Percentiles rank a stretch among this genome's conserved stretches.
phyloP scores from a whole-genome alignment of 2,329 filamentous ascomycete genomes.

The Colletotrichum eremochloae region DNA sequence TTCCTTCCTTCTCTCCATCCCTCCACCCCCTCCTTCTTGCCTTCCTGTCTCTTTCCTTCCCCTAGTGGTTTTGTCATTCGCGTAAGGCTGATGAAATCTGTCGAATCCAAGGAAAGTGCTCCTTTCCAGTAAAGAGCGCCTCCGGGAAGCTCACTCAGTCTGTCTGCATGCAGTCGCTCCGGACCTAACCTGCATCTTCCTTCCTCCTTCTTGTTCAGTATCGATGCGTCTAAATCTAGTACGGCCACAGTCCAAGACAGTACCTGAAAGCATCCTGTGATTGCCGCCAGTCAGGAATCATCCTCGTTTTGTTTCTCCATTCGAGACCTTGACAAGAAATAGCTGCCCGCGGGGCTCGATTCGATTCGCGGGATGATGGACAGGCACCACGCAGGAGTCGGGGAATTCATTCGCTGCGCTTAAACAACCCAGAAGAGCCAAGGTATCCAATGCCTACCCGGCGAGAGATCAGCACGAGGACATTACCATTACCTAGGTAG shows the following conservation, averaged over 20 bases:
- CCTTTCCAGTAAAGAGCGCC: not conserved
- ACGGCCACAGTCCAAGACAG: slow-evolving; percentile 4
- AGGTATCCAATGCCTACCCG: not conserved
- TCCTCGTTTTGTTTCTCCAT: slow-evolving; percentile 3
- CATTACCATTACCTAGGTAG: not conserved
- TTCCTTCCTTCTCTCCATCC: not conserved
- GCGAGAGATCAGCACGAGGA: not conserved
- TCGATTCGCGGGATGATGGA: not conserved
- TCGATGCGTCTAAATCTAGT: not conserved
- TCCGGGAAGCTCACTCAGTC: not conserved
- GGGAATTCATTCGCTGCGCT: not conserved
- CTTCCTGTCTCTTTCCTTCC: not conserved
- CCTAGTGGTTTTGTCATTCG: not conserved
- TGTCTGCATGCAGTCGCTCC: not conserved
- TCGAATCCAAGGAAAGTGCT: not conserved
- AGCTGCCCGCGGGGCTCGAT: not conserved
- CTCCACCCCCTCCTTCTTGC: not conserved
- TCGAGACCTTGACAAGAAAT: slow-evolving; percentile 7
- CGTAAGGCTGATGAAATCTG: slow-evolving; percentile 35
- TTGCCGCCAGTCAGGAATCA: not conserved
- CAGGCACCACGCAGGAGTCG: not conserved
- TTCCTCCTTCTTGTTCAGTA: not conserved
- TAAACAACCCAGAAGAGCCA: not conserved
- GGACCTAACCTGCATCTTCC: not conserved
- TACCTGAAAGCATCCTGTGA: not conserved